Percentiles rank a stretch among this genome's conserved stretches.
These are phyloP conservation scores for Coniella lustricola DNA, from an alignment of 2,329 filamentous ascomycete genomes.

Conservation along the genomic window DNA sequence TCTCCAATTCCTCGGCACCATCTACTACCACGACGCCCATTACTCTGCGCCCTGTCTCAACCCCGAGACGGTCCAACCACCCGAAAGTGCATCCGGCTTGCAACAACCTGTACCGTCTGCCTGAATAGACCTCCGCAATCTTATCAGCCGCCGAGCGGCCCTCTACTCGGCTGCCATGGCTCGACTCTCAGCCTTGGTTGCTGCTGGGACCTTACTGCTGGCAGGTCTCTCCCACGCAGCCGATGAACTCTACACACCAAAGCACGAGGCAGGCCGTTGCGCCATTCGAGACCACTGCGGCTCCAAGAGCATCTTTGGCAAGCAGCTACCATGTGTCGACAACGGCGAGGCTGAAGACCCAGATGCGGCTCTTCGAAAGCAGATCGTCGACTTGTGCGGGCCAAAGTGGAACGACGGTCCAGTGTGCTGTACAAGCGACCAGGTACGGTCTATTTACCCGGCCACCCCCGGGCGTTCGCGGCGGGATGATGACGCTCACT, in stretches of 20 bases:
- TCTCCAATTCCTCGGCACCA: too few relatives aligned
- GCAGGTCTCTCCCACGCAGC: conserved; percentile 22
- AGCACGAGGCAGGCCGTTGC: conserved; percentile 81
- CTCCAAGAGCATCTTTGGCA: conserved; percentile 82
- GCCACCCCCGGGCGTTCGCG: too few relatives aligned
- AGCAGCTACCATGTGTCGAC: conserved; percentile 85
- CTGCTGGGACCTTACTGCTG: conserved; percentile 28
- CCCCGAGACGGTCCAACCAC: neutral
- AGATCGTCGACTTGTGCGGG: conserved; percentile 81
- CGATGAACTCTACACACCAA: conserved; percentile 39
- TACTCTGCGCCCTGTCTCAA: neutral
- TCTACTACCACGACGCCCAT: neutral
- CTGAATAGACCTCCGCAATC: neutral
- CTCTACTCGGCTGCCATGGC: conserved; percentile 25
- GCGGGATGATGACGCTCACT: neutral
- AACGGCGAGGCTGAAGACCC: conserved; percentile 76
- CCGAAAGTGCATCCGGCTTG: neutral
- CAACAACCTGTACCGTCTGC: neutral
- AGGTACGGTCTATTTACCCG: conserved; percentile 43
- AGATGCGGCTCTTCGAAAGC: conserved; percentile 61
- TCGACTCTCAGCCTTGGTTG: conserved; percentile 29
- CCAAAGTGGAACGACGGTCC: conserved; percentile 75
- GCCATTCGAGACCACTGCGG: conserved; percentile 89
- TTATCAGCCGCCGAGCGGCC: conserved; percentile 14
- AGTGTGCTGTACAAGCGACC: conserved; percentile 77